Conservation (phyloP, 108 stramenopile species). For the Stephanodiscus triporus region DNA sequence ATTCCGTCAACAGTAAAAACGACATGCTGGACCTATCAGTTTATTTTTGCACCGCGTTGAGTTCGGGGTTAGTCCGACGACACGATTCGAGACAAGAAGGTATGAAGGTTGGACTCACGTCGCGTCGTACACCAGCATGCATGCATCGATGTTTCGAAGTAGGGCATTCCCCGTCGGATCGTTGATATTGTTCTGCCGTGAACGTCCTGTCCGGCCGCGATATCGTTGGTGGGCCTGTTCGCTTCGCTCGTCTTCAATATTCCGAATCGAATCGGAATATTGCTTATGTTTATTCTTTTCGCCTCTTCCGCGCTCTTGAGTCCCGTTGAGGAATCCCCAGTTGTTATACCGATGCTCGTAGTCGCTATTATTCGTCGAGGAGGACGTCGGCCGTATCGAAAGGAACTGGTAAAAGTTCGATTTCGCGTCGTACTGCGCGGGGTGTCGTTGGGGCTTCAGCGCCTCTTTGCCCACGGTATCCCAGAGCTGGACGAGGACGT, state of each 20-base stretch:
- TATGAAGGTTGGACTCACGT: slow-evolving; percentile 23
- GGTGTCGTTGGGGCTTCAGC: slow-evolving; percentile 15
- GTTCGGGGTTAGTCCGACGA: background rate
- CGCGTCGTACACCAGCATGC: slow-evolving; percentile 80
- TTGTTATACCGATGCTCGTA: slow-evolving; percentile 36
- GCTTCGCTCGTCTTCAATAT: no score
- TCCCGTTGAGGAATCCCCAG: slow-evolving; percentile 13
- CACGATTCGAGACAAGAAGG: background rate
- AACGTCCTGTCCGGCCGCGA: slow-evolving; percentile 25
- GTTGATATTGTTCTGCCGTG: background rate
- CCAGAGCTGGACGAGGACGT: slow-evolving; percentile 64
- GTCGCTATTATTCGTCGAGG: slow-evolving; percentile 3
- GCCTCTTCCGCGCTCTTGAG: background rate
- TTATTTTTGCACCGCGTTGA: background rate
- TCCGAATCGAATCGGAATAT: no score
- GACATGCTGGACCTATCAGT: slow-evolving; percentile 53
- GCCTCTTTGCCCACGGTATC: slow-evolving; percentile 81
- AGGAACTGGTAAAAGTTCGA: slow-evolving; percentile 35
- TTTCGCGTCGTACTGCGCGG: slow-evolving; percentile 6
- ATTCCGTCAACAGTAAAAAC: slow-evolving; percentile 74
- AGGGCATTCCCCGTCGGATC: slow-evolving; percentile 55
- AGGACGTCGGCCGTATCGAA: slow-evolving; percentile 16
- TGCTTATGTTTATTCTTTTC: no score
- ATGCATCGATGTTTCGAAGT: slow-evolving; percentile 69
- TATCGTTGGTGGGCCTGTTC: no score